Base-by-base conservation (phyloP, 345 rosid genomes). In the Erucastrum elatum region DNA sequence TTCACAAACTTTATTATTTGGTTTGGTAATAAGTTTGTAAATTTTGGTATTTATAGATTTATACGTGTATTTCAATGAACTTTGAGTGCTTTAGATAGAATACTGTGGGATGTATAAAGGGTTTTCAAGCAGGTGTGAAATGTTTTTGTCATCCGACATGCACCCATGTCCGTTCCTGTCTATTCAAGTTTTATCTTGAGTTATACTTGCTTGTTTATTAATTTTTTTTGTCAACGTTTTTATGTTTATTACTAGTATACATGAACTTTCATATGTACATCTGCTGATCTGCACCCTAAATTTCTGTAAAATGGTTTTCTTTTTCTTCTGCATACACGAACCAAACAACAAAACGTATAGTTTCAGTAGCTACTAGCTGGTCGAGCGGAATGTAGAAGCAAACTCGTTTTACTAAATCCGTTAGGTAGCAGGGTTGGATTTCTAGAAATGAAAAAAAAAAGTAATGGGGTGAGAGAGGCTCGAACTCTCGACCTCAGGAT, bases 401-500 rank as follows among this genome's bases (percentile, higher is more conserved):
- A 69, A 70, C 31, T 41, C 70, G 15, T 4, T 41, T 21, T 21
- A 44, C 12, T 46, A 39, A 10, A 6, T 26, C 25, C 0, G 4
- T 8, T 17, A 2, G 68, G 10, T 12, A 60, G 6, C 11, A 26
- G 9, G 13, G n/a, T 62, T 30, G 4, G 17, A 62, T 6, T 62
- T 1, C 8, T 61, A 21, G n/a, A 65, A 34, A 39, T 10, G n/a
- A 2, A 2, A 6, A 1, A 31, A 55, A 68, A 60, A 21, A 0
- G 0, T 0, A 8, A 2, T 92, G 94, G 94, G 96, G 88, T 88
- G 98, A 90, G 96, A 90, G 91, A 88, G 90, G 92, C 87, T 87
- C 93, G 87, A 87, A 86, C 92, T 89, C 97, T 90, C 96, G 89
- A 90, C 97, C 94, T 90, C 96, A 86, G 96, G 94, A 90, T 94